Conservation (phyloP, 345 rosid species). For the Eutrema japonicum region DNA sequence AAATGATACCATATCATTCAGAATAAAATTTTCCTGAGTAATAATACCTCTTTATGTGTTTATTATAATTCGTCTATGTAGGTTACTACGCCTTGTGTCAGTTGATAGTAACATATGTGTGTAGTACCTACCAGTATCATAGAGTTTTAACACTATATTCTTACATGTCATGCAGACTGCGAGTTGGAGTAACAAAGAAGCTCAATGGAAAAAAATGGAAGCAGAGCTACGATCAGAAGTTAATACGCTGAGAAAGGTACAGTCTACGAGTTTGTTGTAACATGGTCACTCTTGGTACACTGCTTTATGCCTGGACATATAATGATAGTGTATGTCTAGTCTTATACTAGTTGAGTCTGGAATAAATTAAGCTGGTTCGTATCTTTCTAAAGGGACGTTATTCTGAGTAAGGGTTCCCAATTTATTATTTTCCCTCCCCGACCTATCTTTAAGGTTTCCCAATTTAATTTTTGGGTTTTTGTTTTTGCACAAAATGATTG, state of each 20-base stretch:
- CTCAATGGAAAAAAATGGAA: slow-evolving; percentile 60
- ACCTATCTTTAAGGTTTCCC: background rate
- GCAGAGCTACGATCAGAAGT: slow-evolving; percentile 52
- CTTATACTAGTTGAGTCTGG: background rate
- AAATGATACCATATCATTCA: background rate
- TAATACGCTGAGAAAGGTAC: slow-evolving; percentile 57
- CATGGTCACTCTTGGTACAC: slow-evolving; percentile 9
- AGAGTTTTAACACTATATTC: slow-evolving; percentile 9
- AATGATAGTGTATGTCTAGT: background rate
- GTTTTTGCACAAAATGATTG: background rate
- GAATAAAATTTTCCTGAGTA: background rate
- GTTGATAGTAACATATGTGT: slow-evolving; percentile 9
- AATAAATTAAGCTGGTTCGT: background rate
- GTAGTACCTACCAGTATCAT: background rate
- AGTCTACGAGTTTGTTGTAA: slow-evolving; percentile 1
- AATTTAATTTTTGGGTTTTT: background rate
- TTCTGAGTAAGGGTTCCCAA: background rate
- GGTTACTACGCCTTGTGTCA: slow-evolving; percentile 3
- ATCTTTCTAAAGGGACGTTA: background rate
- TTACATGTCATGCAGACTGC: slow-evolving; percentile 46
- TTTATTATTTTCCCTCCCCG: no score
- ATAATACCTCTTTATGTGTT: background rate
- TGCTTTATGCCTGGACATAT: background rate
- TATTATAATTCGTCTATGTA: background rate
- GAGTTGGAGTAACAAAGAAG: slow-evolving; percentile 53